Evolutionary conservation across 2,329 filamentous ascomycete genomes (phyloP), one percentile per base, ranked within the genome.

Genomic region (Penicillium sclerotiorum): DNA sequence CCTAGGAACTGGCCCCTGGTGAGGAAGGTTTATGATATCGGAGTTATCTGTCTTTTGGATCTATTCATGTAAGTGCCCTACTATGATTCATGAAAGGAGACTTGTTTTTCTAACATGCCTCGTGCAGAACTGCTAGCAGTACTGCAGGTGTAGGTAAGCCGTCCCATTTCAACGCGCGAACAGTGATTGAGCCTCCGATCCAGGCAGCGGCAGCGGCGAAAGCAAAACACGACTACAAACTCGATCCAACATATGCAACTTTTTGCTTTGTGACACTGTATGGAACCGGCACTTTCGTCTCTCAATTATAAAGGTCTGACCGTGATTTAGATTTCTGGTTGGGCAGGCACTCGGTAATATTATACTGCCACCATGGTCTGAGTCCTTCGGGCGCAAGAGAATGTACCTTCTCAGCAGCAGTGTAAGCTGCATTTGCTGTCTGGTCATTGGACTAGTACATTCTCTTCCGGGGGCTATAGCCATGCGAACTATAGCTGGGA

Each of bases 401-500:
- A 57, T 71, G 17, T 73, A 73, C 33, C 53, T 71, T 20, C 42
- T 61, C 18, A 67, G 68, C 39, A 60, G 64, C 3, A 57, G 51
- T 1, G 33, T 67, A 13, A 70, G 64, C 43, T 59, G 60, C 13
- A 47, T 66, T 23, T 66, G 63, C 43, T 71, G 65, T 43, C 40
- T 77, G 3, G 50, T 78, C 4, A 70, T 74, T 8, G 75, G 69
- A 2, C 53, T 69, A 0, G 64, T 69, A 1, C 71, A 63, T 5
- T 68, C 66, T 0, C 49, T 77, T 2, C 52, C 67, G 1, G 69
- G 64, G 0, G 68, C 75, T 2, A 58, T 73, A n/a, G 36, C 75
- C 2, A 74, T 75, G 20, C 68, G 78, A 5, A 68, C 77, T 28
- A 18, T 75, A 4, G 71, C 72, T 3, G 78, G 78, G 0, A 55